Evolutionary conservation across 768 basidiomycete species (phyloP).

Genomic region (Daedaleopsis sinensis): DNA sequence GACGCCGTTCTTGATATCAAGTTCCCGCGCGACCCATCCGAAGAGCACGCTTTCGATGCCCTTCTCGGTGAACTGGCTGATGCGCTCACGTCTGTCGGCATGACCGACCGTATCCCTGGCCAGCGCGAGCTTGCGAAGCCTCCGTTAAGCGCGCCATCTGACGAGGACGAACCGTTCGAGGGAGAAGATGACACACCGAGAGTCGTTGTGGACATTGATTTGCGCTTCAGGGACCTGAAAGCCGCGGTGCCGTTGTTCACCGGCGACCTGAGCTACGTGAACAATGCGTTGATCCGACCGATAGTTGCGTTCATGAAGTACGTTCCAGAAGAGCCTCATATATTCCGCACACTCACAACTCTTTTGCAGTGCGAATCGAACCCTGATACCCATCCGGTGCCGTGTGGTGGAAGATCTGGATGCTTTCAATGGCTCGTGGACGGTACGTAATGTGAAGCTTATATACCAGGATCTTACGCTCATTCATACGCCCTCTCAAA

Average conservation of each 20-base stretch:
- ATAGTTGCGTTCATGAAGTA: constrained; percentile 99
- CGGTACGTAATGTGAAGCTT: constrained; percentile 47
- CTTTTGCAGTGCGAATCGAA: constrained; percentile 78
- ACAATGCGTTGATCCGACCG: constrained; percentile 89
- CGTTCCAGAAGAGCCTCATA: constrained; percentile 29
- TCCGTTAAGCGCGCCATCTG: constrained; percentile 73
- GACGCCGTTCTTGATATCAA: constrained; percentile 98
- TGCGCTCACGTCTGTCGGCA: constrained; percentile 66
- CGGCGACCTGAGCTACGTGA: constrained; percentile 85
- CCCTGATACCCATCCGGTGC: constrained; percentile 92
- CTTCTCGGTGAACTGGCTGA: constrained; percentile 91
- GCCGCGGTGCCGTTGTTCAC: constrained; percentile 94
- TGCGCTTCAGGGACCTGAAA: constrained; percentile 94
- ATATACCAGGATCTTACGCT: constrained; percentile 20
- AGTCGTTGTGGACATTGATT: constrained; percentile 87
- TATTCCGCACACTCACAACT: constrained; percentile 5
- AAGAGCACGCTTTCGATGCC: constrained; percentile 73
- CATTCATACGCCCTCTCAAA: constrained; percentile 3
- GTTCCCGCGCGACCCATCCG: constrained; percentile 81
- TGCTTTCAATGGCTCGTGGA: constrained; percentile 98
- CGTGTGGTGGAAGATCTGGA: constrained; percentile 78
- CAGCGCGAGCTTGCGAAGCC: constrained; percentile 87
- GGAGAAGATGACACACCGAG: constrained; percentile 43
- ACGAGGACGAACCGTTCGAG: constrained; percentile 36
- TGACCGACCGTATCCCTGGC: constrained; percentile 74